Evolutionary conservation across 208 protist species (phyloP), one percentile per base, ranked within the genome.

Genomic region (Leishmania major): DNA sequence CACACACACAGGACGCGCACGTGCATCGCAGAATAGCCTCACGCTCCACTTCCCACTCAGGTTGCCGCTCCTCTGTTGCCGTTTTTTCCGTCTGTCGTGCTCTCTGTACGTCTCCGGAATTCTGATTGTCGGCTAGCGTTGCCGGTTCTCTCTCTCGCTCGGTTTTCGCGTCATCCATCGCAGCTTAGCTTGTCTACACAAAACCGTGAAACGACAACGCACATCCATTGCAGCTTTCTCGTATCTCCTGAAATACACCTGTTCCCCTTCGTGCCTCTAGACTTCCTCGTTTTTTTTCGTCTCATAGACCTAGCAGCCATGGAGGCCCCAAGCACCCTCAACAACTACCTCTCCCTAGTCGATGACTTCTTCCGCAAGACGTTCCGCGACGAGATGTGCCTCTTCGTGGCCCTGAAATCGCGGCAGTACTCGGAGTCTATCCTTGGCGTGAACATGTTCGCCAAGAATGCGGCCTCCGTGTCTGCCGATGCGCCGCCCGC

Each of bases 341-440:
- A 95, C 57, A 86, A 87, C 19, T 96, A 96, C 78, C 96, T 97
- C 84, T 82, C 73, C 10, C 73, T 95, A 15, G 94, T 97, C 25
- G 93, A 97, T 81, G 92, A 97, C 79, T 95, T 96, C 80, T 96
- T 97, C 60, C 82, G 90, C 55, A 97, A 97, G 78, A 96, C 94
- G 19, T 97, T 97, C 67, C 90, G 94, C 51, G 91, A 97, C 83
- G 89, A 96, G 66, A 91, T 83, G 37, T 72, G 49, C 17, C 72
- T 97, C 62, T 96, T 96, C 80, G 43, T 95, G 57, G 90, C 91
- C 28, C 87, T 97, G 17, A 95, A 97, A 77, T 91, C 94, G 11
- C 78, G 78, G 53, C 94, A 97, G 86, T 91, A 89, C 78, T 91
- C 92, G 25, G 87, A 94, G 53, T 85, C 84, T 17, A 84, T 92